Base-by-base conservation (phyloP, 306 rosid genomes). In the Cicer bijugum region DNA sequence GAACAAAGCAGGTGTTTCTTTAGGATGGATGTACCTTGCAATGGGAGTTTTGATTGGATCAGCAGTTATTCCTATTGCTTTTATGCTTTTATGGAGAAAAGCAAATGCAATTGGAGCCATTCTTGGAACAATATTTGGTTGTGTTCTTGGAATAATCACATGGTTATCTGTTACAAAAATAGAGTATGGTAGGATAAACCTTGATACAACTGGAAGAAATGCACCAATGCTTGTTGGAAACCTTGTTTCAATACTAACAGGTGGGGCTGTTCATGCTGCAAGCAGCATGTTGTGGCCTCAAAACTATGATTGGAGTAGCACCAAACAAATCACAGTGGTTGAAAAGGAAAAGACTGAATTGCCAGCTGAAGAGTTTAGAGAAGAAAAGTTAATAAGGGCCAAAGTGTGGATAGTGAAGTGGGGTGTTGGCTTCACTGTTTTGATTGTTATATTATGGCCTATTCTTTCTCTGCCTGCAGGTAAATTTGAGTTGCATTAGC, bases 171-270 rank as follows among this genome's bases (percentile, higher is more conserved):
- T 88, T 50, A 68, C 97, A 8, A 84, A 84, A 56, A 67, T 85
- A 12, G 85, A 87, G 73, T 93, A 93, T 69, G 96, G 98, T 12
- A 55, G 15, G 50, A 77, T 93, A 80, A 86, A 82, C 63, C 97
- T 93, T 12, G 85, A 86, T 40, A 90, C 98, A 50, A 93, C 93
- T 1, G 98, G 98, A 12, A 72, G 89, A 61, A 93, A 93, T 73
- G 97, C 97, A 0, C 98, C 98, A 19, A 93, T 93, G 98, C 97
- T 93, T 39, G 92, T 88, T 12, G 98, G 98, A 73, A 93, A 93
- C 79, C 89, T 93, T 45, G 96, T 93, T 44, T 90, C 98, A 6
- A 80, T 88, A 78, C 83, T 90, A 17, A 75, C 83, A 12, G 96
- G 96, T 20, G 98, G 98, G 63, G 81, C 56, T 23, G 72, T 91